These are phyloP conservation scores for Naganishia vaughanmartiniae DNA, from an alignment of 768 basidiomycete genomes.

Conservation along the genomic window DNA sequence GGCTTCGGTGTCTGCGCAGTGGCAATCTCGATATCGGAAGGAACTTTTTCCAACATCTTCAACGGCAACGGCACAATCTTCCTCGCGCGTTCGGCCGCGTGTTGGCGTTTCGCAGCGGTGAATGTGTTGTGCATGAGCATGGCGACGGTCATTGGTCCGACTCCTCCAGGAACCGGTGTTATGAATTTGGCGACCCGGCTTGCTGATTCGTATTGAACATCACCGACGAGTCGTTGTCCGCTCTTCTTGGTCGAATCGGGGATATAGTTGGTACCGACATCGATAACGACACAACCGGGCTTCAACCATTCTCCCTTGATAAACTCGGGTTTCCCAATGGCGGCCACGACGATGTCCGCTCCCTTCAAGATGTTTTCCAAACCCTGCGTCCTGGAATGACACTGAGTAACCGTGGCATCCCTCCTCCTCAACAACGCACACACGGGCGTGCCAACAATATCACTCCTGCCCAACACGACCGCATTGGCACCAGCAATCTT, in stretches of 20 bases:
- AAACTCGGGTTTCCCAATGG: slow-evolving; percentile 89
- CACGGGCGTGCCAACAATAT: slow-evolving; percentile 96
- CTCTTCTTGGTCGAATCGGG: slow-evolving; percentile 88
- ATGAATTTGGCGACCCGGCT: slow-evolving; percentile 76
- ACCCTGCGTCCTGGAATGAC: slow-evolving; percentile 85
- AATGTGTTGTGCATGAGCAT: slow-evolving; percentile 95
- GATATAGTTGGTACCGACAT: slow-evolving; percentile 96
- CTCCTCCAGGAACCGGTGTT: slow-evolving; percentile 97
- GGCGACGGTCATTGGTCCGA: slow-evolving; percentile 99
- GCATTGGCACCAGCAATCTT: slow-evolving; percentile 72
- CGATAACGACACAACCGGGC: slow-evolving; percentile 89
- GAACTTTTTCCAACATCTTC: slow-evolving; percentile 77
- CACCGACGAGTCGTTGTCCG: slow-evolving; percentile 91
- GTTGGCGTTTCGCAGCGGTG: slow-evolving; percentile 74
- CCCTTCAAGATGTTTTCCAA: slow-evolving; percentile 71
- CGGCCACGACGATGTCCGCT: slow-evolving; percentile 91
- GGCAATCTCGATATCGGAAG: slow-evolving; percentile 94
- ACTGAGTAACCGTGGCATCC: slow-evolving; percentile 96
- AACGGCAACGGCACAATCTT: slow-evolving; percentile 77
- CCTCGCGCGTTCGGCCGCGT: slow-evolving; percentile 65
- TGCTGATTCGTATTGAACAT: slow-evolving; percentile 84
- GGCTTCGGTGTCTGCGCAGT: slow-evolving; percentile 92
- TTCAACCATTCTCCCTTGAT: slow-evolving; percentile 94
- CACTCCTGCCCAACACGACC: slow-evolving; percentile 92
- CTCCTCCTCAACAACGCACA: slow-evolving; percentile 81